Evolutionary conservation across 163 green algal species (phyloP).

Genomic region (Scenedesmus sp.): DNA sequence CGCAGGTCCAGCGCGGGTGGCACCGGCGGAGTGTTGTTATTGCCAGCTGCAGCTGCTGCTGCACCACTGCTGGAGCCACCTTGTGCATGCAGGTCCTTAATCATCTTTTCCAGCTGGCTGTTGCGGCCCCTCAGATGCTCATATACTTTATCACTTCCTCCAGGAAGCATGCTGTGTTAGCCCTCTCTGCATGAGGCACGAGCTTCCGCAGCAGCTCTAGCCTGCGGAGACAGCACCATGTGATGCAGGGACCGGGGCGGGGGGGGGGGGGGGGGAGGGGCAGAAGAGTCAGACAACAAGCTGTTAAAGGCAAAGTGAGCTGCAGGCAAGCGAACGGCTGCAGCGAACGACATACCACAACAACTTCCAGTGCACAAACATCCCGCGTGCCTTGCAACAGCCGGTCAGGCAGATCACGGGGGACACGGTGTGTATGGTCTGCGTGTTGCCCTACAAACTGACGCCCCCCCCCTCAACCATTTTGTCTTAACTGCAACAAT

Average conservation of each 20-base stretch:
- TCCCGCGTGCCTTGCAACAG: neutral
- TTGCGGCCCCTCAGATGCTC: constrained; percentile 71
- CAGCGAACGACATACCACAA: neutral
- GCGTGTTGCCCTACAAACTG: neutral
- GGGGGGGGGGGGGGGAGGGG: neutral
- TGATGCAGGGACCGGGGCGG: neutral
- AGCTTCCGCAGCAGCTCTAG: constrained; percentile 78
- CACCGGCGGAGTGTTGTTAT: neutral
- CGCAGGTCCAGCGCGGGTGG: neutral
- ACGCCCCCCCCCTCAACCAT: neutral
- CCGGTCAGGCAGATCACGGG: constrained; percentile 5
- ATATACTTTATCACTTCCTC: constrained; percentile 89
- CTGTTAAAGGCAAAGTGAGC: neutral
- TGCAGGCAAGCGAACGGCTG: neutral
- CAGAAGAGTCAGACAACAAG: neutral
- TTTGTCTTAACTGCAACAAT: neutral
- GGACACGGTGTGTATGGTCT: neutral
- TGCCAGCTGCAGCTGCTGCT: neutral
- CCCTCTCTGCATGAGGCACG: constrained; percentile 82
- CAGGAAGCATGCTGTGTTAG: constrained; percentile 88
- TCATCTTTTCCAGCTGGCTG: constrained; percentile 70
- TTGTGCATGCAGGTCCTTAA: constrained; percentile 1
- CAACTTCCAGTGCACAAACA: neutral
- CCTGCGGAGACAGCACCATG: constrained; percentile 61
- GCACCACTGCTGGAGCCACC: neutral